Base-by-base conservation (phyloP, 192 early-diverging fungal species). In the Coemansia javaensis region DNA sequence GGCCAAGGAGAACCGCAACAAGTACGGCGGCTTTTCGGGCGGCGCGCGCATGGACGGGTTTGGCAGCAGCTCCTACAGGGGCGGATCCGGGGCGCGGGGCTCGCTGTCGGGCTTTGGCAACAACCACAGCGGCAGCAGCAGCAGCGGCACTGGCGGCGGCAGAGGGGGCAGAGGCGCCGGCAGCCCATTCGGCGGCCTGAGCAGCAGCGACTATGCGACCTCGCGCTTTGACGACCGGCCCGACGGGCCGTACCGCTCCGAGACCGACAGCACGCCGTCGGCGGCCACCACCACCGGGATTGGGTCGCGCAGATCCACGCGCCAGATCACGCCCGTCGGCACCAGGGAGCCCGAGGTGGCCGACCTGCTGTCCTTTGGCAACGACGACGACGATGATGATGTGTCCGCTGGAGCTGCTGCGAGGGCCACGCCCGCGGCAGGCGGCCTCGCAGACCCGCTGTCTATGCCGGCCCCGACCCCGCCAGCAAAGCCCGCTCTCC, bases 1-100 rank as follows among this genome's bases (percentile, higher is more conserved):
- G 53, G 91, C 95, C 16, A 87, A 85, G 59, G 82, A 84, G 18
- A 98, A 91, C 67, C 82, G 87, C 31, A 73, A 81, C 64, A 98
- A 98, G 71, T 98, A 92, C 54, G 82, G 77, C 1, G 88, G 89
- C 20, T 86, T 88, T 13, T 74, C 83, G 5, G 81, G 80, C 8
- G 81, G 79, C 12, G 58, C 67, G 14, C 27, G 41, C 30, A 44
- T 57, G 31, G 31, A 35, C 20, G 58, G 89, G 7, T 87, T 82
- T 77, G 84, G 85, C 24, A 79, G 79, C 33, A 83, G 56, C 37
- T 54, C 43, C 22, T 37, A 32, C 20, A 72, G 66, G 25, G 44
- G 38, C 32, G 60, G 44, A 9, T 2, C 3, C 24, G 6, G 1
- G 9, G 28, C 7, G 7, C 5, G 28, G 5, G 8, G 5, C 1